These are phyloP conservation scores for Pholiota microspora DNA, from an alignment of 768 basidiomycete species.

Conservation along the genomic window DNA sequence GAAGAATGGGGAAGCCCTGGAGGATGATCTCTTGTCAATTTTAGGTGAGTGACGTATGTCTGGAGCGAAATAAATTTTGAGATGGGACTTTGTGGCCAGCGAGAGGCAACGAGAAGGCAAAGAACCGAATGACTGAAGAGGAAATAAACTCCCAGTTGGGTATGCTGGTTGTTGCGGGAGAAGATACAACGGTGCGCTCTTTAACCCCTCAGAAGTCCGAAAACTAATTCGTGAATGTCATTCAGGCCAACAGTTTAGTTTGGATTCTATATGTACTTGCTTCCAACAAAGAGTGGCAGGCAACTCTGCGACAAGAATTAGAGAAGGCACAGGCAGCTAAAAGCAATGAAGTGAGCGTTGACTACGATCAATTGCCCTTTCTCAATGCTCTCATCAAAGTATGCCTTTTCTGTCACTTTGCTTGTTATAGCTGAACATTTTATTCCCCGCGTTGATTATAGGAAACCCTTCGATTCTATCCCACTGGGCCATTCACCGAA, in stretches of 20 bases:
- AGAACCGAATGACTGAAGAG: background rate
- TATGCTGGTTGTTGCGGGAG: slow-evolving; percentile 1
- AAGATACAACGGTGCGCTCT: slow-evolving; percentile 10
- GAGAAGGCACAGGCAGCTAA: background rate
- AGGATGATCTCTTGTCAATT: background rate
- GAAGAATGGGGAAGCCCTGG: background rate
- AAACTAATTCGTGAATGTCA: no score
- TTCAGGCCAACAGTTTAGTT: slow-evolving; percentile 5
- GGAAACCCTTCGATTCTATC: slow-evolving; percentile 6
- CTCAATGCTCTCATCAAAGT: slow-evolving; percentile 10
- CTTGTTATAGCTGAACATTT: background rate
- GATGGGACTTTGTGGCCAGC: background rate
- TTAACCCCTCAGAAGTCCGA: no score
- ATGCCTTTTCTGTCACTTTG: no score
- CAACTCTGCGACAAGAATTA: slow-evolving; percentile 1
- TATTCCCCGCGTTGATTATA: background rate
- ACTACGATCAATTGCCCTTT: slow-evolving; percentile 6
- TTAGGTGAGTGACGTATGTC: background rate
- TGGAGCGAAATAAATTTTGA: background rate
- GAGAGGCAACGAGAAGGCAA: background rate
- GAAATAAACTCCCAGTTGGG: slow-evolving; percentile 8
- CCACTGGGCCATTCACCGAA: slow-evolving; percentile 1
- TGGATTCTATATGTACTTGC: slow-evolving; percentile 6
- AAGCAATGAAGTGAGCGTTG: background rate
- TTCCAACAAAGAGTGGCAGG: background rate